Conservation (phyloP, 2,329 filamentous ascomycete genomes). For the Ampelomyces quisqualis region DNA sequence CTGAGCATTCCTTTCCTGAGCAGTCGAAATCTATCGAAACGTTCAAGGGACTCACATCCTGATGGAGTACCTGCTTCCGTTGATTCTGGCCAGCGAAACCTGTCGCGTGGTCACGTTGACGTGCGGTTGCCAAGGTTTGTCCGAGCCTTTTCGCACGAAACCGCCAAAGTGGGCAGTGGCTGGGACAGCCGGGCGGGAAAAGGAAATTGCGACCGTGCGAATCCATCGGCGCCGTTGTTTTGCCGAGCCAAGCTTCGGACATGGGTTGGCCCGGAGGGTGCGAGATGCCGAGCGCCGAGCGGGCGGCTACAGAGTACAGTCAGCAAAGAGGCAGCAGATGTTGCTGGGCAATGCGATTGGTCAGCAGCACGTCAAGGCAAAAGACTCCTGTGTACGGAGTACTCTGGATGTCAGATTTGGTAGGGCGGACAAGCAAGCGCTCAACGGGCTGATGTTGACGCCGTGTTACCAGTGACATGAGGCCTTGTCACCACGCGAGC, state of each 20-base stretch:
- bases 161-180: conserved; percentile 4
- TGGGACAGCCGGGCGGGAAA: conserved; percentile 7
- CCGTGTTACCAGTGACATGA: conserved; percentile 3
- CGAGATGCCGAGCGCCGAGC: conserved; percentile 28
- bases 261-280: conserved; percentile 26
- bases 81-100: not conserved
- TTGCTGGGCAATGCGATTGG: too few species aligned
- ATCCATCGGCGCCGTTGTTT: too few species aligned
- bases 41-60: too few species aligned
- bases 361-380: not conserved
- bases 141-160: conserved; percentile 2
- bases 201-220: conserved; percentile 25
- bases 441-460: too few species aligned
- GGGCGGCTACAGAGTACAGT: too few species aligned
- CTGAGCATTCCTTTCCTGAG: too few species aligned
- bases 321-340: too few species aligned
- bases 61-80: not conserved
- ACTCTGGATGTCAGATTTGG: conserved; percentile 4
- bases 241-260: too few species aligned
- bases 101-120: not conserved
- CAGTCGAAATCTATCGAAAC: too few species aligned
- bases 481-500: conserved; percentile 5
- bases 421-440: too few species aligned
- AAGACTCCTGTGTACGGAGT: not conserved
- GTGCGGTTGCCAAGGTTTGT: conserved; percentile 4